Conservation (phyloP, 495 filamentous ascomycete species). For the Aspergillus haitiensis region DNA sequence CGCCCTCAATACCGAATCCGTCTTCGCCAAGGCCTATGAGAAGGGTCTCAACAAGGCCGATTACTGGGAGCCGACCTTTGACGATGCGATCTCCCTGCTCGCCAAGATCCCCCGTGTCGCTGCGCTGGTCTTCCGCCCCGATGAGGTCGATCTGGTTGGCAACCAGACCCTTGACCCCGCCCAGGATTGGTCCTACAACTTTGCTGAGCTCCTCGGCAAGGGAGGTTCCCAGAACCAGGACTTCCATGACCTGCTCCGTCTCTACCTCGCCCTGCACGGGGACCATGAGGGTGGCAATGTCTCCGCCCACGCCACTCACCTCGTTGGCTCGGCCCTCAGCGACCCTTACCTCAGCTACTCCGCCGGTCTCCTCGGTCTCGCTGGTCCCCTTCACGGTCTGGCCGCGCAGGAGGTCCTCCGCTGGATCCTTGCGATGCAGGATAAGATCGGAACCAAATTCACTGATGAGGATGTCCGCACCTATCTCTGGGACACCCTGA, state of each 20-base stretch:
- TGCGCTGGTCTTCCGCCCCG: conserved; percentile 93
- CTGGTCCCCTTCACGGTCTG: conserved; percentile 91
- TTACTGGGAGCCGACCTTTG: conserved; percentile 98
- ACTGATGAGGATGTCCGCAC: conserved; percentile 74
- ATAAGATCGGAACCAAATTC: conserved; percentile 74
- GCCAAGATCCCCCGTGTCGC: conserved; percentile 97
- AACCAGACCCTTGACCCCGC: conserved; percentile 46
- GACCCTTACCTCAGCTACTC: conserved; percentile 96
- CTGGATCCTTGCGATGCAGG: conserved; percentile 94
- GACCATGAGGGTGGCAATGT: conserved; percentile 99
- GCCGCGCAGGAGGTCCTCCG: conserved; percentile 96
- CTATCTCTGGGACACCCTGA: conserved; percentile 91
- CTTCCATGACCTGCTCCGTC: conserved; percentile 90
- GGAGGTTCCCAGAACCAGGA: conserved; percentile 79
- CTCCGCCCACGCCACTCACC: conserved; percentile 93
- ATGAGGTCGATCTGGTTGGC: conserved; percentile 66
- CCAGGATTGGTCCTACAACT: conserved; percentile 98
- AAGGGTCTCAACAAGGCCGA: conserved; percentile 86
- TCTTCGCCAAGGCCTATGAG: conserved; percentile 91
- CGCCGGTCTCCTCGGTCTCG: conserved; percentile 91
- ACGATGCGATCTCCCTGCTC: conserved; percentile 89
- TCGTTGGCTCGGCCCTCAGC: conserved; percentile 92
- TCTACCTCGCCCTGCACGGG: conserved; percentile 95
- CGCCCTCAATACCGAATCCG: conserved; percentile 85
- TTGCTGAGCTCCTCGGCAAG: conserved; percentile 94